These are phyloP conservation scores for Xylariaceae sp. DNA, from an alignment of 2,329 filamentous ascomycete genomes.

Conservation along the genomic window DNA sequence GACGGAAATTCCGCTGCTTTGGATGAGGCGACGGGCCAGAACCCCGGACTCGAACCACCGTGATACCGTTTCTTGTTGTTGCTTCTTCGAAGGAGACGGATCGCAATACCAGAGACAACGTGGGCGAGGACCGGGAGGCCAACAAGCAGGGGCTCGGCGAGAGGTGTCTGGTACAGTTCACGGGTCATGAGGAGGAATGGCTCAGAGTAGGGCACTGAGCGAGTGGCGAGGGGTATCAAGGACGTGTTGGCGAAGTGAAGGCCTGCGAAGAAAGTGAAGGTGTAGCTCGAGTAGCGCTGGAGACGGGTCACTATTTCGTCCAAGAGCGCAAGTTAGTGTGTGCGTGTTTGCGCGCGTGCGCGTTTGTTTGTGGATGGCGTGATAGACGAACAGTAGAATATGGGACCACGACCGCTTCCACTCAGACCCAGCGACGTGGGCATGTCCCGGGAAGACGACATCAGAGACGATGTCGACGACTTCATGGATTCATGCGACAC, in stretches of 20 bases:
- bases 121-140: constrained; percentile 70
- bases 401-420: constrained; percentile 57
- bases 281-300: constrained; percentile 86
- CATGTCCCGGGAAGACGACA: constrained; percentile 39
- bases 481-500: constrained; percentile 36
- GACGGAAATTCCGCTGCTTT: constrained; percentile 3
- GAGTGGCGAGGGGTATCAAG: constrained; percentile 69
- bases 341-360: background rate
- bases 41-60: constrained; percentile 60
- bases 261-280: constrained; percentile 68
- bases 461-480: constrained; percentile 30
- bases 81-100: constrained; percentile 69
- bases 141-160: constrained; percentile 75
- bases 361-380: background rate
- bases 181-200: constrained; percentile 84
- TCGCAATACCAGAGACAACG: constrained; percentile 66
- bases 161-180: constrained; percentile 82
- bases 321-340: background rate
- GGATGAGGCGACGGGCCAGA: constrained; percentile 33
- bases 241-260: constrained; percentile 79
- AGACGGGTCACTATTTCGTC: constrained; percentile 44
- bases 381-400: constrained; percentile 64
- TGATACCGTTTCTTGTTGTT: constrained; percentile 74
- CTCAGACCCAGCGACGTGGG: constrained; percentile 53
- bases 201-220: constrained; percentile 69